Conservation (phyloP, 2,329 filamentous ascomycete species). For the Sporothrix luriei region DNA sequence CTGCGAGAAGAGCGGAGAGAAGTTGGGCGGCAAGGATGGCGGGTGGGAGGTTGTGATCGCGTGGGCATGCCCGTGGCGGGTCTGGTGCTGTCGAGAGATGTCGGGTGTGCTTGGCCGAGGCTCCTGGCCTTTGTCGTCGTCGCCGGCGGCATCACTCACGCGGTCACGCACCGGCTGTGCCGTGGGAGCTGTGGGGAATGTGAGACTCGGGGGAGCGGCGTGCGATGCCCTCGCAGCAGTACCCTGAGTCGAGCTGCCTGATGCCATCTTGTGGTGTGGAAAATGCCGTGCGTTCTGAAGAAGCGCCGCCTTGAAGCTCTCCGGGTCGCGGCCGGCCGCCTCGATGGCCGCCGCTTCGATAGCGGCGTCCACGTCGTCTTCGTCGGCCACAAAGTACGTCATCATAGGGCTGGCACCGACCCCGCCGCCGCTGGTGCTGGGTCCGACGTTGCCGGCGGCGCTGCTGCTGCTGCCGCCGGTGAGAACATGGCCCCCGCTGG, state of each 20-base stretch:
- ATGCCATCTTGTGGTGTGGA: constrained; percentile 18
- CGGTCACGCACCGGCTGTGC: not conserved
- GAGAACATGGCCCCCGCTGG: constrained; percentile 29
- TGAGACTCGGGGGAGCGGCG: not conserved
- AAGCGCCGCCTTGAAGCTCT: constrained; percentile 42
- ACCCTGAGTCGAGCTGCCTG: constrained; percentile 5
- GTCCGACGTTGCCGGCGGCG: not conserved
- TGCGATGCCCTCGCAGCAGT: not conserved
- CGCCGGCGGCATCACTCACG: constrained; percentile 8
- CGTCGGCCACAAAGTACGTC: constrained; percentile 56
- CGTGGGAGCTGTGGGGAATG: not conserved
- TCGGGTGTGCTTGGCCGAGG: constrained; percentile 2
- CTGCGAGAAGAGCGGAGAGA: constrained; percentile 42
- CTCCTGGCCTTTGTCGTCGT: constrained; percentile 2
- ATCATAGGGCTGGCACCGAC: constrained; percentile 45
- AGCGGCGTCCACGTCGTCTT: constrained; percentile 50
- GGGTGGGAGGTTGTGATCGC: constrained; percentile 12
- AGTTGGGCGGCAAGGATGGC: constrained; percentile 1
- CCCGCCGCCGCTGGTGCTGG: constrained; percentile 12
- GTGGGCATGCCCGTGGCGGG: constrained; percentile 33
- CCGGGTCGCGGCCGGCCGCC: constrained; percentile 39
- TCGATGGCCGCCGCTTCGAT: constrained; percentile 42
- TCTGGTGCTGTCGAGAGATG: not conserved
- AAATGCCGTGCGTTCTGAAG: constrained; percentile 29
- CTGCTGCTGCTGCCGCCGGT: not conserved